These are phyloP conservation scores for Fagopyrum tataricum DNA, from an alignment of 148 eudicot species.

Conservation along the genomic window DNA sequence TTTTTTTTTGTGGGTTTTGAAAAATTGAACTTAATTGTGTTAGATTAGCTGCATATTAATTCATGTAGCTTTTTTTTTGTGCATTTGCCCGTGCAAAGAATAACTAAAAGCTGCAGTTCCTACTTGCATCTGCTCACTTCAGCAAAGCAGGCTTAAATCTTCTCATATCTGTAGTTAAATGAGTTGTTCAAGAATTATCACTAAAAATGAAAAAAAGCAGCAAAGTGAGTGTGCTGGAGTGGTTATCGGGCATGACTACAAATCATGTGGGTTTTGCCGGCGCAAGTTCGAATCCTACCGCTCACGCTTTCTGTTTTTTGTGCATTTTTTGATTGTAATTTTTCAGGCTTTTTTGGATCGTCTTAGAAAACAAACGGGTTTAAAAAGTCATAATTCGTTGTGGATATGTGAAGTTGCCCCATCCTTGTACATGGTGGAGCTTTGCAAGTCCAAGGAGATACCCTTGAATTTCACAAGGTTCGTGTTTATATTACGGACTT, in stretches of 20 bases:
- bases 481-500: background rate
- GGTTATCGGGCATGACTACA: conserved; percentile 99
- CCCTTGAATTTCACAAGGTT: conserved; percentile 92
- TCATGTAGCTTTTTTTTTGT: too few relatives aligned
- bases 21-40: too few relatives aligned
- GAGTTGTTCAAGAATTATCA: too few relatives aligned
- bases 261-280: conserved; percentile 95
- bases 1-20: too few relatives aligned
- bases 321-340: too few relatives aligned
- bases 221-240: conserved; percentile 99
- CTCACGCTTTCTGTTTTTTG: conserved; percentile 26
- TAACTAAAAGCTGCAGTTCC: too few relatives aligned
- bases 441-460: conserved; percentile 87
- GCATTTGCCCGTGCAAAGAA: too few relatives aligned
- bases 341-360: background rate
- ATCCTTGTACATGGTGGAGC: conserved; percentile 86
- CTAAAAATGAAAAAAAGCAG: too few relatives aligned
- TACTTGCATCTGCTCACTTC: too few relatives aligned
- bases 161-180: too few relatives aligned
- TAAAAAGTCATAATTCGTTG: background rate
- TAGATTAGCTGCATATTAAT: too few relatives aligned
- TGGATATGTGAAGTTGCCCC: conserved; percentile 97
- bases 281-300: conserved; percentile 71
- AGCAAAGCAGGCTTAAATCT: too few relatives aligned
- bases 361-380: background rate